A percentile compares a stretch with the other conserved stretches of the same genome.
Evolutionary conservation across 2,329 filamentous ascomycete genomes (phyloP).

Genomic region (Diaporthe destruens): DNA sequence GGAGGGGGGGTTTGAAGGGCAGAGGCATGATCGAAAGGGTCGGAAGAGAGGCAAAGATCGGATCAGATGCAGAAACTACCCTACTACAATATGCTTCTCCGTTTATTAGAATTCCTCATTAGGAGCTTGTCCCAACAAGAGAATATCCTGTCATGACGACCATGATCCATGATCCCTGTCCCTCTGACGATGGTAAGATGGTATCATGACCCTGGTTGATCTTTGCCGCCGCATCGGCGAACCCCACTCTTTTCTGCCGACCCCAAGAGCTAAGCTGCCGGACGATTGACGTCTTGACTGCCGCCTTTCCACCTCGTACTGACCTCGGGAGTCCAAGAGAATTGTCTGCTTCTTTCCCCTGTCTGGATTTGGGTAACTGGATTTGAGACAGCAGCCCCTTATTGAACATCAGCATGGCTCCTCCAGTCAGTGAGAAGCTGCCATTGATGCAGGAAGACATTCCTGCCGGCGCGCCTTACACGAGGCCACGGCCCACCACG

Average conservation of each 20-base stretch:
- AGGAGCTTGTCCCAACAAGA: not conserved
- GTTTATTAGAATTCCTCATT: not conserved
- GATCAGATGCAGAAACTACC: no score
- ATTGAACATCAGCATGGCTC: constrained; percentile 41
- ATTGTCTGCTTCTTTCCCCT: not conserved
- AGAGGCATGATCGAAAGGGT: not conserved
- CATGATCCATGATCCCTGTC: constrained; percentile 25
- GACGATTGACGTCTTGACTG: constrained; percentile 2
- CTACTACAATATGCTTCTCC: no score
- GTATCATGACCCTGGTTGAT: constrained; percentile 23
- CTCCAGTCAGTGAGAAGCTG: constrained; percentile 49
- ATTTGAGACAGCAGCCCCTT: not conserved
- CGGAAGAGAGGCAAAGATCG: no score
- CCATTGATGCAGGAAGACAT: constrained; percentile 50
- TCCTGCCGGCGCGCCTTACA: not conserved
- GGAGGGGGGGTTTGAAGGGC: no score
- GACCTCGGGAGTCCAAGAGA: no score
- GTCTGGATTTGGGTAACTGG: not conserved
- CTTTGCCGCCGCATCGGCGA: not conserved
- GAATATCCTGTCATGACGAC: not conserved
- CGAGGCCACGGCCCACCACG: not conserved
- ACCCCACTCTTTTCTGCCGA: constrained; percentile 15
- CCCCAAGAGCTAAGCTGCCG: constrained; percentile 5
- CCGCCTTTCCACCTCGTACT: not conserved
- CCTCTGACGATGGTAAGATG: not conserved